Base-by-base conservation (phyloP, 2,329 filamentous ascomycete species). In the Penicillium sp. region DNA sequence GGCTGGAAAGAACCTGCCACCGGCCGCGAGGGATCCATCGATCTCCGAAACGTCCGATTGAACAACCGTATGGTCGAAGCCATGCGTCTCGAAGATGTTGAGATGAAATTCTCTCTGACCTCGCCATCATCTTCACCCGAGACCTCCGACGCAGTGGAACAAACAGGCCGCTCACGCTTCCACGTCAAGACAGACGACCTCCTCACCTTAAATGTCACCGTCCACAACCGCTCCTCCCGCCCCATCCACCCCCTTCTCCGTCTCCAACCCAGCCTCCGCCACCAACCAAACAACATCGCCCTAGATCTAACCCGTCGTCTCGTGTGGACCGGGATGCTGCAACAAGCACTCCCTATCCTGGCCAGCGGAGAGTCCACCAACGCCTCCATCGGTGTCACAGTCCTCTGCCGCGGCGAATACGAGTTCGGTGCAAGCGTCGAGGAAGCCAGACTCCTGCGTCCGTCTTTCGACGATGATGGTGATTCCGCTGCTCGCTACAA, bases 251-350 rank as follows among this genome's bases (percentile, higher is more conserved):
- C 90, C 0, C 79, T 96, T 0, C 78, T 96, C 42, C 84, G 93
- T 38, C 77, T 96, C 15, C 85, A 93, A 72, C 92, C 93, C 0
- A 84, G 87, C 50, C 82, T 96, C 17, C 84, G 89, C 44, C 85
- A 92, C 68, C 86, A 93, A 17, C 84, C 89, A 0, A 81, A 84
- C 50, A 86, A 86, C 59, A 81, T 90, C 15, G 89, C 90, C 2
- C 83, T 96, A 17, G 93, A 96, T 71, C 85, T 93, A 55, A 89
- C 89, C 42, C 87, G 90, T 68, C 90, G 91, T 62, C 83, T 96
- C 53, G 87, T 88, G 1, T 94, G 91, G 88, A 93, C 91, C 63
- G 93, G 93, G 1, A 87, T 89, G 31, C 75, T 96, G 57, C 93
- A 97, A 75, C 87, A 88, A 68, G 81, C 84, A 1, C 77, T 96